Conservation (phyloP, 148 eudicot species). For the Cornus suecica region DNA sequence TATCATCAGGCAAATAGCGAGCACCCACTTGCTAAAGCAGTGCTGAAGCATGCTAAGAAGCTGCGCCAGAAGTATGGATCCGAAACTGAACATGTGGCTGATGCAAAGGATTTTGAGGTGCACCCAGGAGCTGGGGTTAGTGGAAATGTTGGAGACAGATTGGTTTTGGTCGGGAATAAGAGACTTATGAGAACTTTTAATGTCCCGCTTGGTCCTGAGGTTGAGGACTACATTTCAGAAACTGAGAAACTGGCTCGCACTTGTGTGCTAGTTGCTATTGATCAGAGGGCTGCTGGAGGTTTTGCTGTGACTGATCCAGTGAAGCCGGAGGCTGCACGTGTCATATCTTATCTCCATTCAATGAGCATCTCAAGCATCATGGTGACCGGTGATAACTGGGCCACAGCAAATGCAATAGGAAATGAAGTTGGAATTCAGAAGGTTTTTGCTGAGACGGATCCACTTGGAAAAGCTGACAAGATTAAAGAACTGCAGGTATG, state of each 20-base stretch:
- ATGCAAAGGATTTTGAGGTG: slow-evolving; percentile 81
- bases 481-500: slow-evolving; percentile 91
- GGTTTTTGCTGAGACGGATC: slow-evolving; percentile 93
- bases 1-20: slow-evolving; percentile 85
- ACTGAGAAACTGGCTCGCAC: slow-evolving; percentile 76
- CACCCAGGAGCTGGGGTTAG: slow-evolving; percentile 95
- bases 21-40: slow-evolving; percentile 92
- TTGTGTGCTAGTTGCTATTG: slow-evolving; percentile 78
- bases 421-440: slow-evolving; percentile 69
- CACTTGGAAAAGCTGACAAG: slow-evolving; percentile 83
- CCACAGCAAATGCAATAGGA: slow-evolving; percentile 84
- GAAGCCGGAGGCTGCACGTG: slow-evolving; percentile 84
- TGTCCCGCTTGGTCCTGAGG: slow-evolving; percentile 55
- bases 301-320: slow-evolving; percentile 95
- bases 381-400: slow-evolving; percentile 98
- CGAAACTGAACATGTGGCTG: slow-evolving; percentile 42
- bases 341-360: slow-evolving; percentile 59
- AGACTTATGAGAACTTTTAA: slow-evolving; percentile 61
- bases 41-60: slow-evolving; percentile 77
- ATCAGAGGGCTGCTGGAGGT: slow-evolving; percentile 75
- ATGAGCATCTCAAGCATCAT: slow-evolving; percentile 84
- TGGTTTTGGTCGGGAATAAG: slow-evolving; percentile 78
- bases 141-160: slow-evolving; percentile 68
- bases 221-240: slow-evolving; percentile 55
- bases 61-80: slow-evolving; percentile 41